phyloP scores from a whole-genome alignment of 202 grass and related monocot species.

The Hordeum pubiflorum region DNA sequence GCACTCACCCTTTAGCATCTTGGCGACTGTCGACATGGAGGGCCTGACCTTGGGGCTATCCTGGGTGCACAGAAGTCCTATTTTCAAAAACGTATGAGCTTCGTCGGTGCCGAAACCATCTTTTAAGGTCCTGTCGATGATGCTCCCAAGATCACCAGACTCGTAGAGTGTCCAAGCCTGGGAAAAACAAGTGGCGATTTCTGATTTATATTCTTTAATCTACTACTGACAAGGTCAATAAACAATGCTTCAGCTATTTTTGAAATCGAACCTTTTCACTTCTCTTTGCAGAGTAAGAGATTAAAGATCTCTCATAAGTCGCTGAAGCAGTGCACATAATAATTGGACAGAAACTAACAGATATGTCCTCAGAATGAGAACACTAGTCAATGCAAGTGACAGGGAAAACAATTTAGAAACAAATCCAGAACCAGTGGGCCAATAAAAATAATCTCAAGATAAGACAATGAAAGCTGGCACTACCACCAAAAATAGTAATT shows the following conservation, averaged over 20 bases:
- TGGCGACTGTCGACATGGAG: conserved; percentile 48
- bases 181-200: conserved; percentile 13
- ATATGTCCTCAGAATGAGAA: not conserved
- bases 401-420: not conserved
- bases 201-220: not conserved
- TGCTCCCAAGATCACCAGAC: conserved; percentile 29
- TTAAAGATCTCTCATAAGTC: not conserved
- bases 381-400: conserved; percentile 13
- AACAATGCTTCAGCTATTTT: not conserved
- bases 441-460: not conserved
- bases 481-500: not conserved
- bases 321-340: not conserved
- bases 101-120: conserved; percentile 34
- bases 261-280: not conserved
- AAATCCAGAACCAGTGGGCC: not conserved
- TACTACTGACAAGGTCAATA: not conserved
- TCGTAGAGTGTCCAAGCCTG: conserved; percentile 65
- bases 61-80: conserved; percentile 82
- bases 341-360: not conserved
- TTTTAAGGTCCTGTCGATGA: conserved; percentile 53
- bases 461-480: not conserved
- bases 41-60: conserved; percentile 59
- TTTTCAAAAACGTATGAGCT: conserved; percentile 46
- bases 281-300: not conserved
- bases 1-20: conserved; percentile 50